Base-by-base conservation (phyloP, 2,329 filamentous ascomycete species). In the Colletotrichum cuscutae region DNA sequence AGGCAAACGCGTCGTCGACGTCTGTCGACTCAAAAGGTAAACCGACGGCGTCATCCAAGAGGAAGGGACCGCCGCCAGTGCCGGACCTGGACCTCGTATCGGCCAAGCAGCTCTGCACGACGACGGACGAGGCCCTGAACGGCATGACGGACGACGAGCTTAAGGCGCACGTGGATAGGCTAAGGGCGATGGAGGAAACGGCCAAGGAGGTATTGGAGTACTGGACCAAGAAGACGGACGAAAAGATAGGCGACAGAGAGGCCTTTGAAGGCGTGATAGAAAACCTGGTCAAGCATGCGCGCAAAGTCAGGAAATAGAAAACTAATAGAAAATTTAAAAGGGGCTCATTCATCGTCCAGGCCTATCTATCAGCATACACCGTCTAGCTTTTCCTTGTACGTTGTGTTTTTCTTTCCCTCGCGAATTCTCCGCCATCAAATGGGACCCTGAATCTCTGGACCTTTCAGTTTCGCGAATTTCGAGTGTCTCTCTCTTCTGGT, bases 201-300 rank as follows among this genome's bases (percentile, higher is more conserved):
- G 94, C 95, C 4, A 93, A 92, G 68, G 90, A 94, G 72, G 91
- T 95, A 52, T 85, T 98, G 65, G 93, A 95, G 76, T 97, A 96
- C 80, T 98, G 96, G 96, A 89, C 94, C 77, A 94, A 94, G 85
- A 87, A 92, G 77, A 92, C 93, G 65, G 95, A 98, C 80, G 95
- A 95, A 77, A 94, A 96, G 78, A 85, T 97, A 75, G 94, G 94
- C 53, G 96, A 98, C 80, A 92, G 97, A 77, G 96, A 98, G 80
- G 94, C 95, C 3, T 97, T 98, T 81, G 96, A 98, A 81, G 95
- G 95, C 0, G 96, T 98, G 19, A 98, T 98, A 87, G 96, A 98
- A 84, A 98, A 98, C 81, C 83, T 98, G 76, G 96, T 98, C 56
- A 97, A 95, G 82, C 95, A 97, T 84, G 95, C 95, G 62, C 89